Conservation (phyloP, 106 monocot genomes). For the Dioscorea dumetorum region DNA sequence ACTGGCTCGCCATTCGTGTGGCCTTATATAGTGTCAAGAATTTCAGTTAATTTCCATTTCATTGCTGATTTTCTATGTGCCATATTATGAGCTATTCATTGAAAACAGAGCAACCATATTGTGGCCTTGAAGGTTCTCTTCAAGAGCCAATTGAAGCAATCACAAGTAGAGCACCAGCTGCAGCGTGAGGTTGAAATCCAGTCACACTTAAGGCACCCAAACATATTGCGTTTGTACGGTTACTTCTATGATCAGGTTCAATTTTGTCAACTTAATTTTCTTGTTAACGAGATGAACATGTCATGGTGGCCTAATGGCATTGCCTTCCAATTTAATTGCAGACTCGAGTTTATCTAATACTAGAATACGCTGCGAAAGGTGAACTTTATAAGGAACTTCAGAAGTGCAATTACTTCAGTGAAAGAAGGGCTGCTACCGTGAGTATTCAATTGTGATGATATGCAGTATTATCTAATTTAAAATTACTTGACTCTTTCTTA, state of each 20-base stretch:
- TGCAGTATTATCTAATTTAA: too few relatives aligned
- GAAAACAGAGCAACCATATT: slow-evolving; percentile 81
- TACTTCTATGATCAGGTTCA: slow-evolving; percentile 99
- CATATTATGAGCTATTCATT: not conserved
- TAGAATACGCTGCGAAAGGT: slow-evolving; percentile 94
- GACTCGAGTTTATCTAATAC: slow-evolving; percentile 90
- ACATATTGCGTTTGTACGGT: slow-evolving; percentile 92
- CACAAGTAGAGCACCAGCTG: slow-evolving; percentile 95
- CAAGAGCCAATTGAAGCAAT: slow-evolving; percentile 95
- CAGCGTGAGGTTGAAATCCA: slow-evolving; percentile 97
- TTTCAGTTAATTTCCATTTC: too few relatives aligned
- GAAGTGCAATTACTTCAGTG: slow-evolving; percentile 91
- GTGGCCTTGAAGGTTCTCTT: slow-evolving; percentile 96
- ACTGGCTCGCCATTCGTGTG: too few relatives aligned
- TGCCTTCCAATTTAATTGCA: slow-evolving; percentile 19
- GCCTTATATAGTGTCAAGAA: too few relatives aligned
- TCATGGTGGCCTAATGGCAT: not conserved
- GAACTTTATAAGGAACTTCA: slow-evolving; percentile 97
- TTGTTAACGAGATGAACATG: not conserved
- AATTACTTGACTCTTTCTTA: not conserved
- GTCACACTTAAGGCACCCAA: slow-evolving; percentile 86
- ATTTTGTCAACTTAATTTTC: not conserved
- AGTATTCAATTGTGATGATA: slow-evolving; percentile 11
- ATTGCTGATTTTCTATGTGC: too few relatives aligned
- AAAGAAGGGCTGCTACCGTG: slow-evolving; percentile 90